phyloP scores from a whole-genome alignment of 805 yeast species.

The Candida odintsovae region DNA sequence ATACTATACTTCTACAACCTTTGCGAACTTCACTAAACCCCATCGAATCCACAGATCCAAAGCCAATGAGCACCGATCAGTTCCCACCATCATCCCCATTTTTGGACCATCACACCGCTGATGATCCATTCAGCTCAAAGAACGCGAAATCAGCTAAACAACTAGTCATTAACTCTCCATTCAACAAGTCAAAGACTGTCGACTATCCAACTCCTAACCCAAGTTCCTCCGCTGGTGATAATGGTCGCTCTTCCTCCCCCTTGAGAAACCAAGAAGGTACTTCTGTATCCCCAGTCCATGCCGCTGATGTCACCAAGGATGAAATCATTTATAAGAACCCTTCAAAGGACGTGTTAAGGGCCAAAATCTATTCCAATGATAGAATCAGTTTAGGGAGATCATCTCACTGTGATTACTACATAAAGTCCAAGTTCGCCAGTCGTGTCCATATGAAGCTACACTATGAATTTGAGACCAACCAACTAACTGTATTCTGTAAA shows the following conservation, averaged over 20 bases:
- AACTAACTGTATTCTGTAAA: conserved; percentile 55
- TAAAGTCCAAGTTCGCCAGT: conserved; percentile 53
- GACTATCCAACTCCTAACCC: conserved; percentile 72
- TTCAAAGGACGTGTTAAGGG: conserved; percentile 10
- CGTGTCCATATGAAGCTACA: conserved; percentile 56
- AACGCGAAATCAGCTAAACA: conserved; percentile 9
- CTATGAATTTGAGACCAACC: conserved; percentile 33
- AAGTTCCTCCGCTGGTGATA: conserved; percentile 43
- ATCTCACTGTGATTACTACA: conserved; percentile 43
- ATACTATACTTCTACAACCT: neutral
- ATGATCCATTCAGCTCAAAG: conserved; percentile 6
- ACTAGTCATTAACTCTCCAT: conserved; percentile 19
- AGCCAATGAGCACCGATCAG: conserved; percentile 9
- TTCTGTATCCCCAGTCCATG: neutral
- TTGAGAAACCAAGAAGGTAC: conserved; percentile 9
- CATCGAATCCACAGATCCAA: neutral
- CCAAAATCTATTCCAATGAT: conserved; percentile 15
- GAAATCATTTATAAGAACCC: conserved; percentile 3
- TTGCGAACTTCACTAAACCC: too few species aligned
- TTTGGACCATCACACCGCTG: conserved; percentile 15
- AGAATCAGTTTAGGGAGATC: conserved; percentile 46
- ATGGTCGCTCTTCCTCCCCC: conserved; percentile 30
- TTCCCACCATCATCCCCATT: conserved; percentile 37
- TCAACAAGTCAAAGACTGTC: conserved; percentile 17
- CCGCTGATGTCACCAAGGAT: neutral